Evolutionary conservation across 805 yeast genomes (phyloP), one percentile per base, ranked within the genome.

Genomic region (Teunomyces cretensis): DNA sequence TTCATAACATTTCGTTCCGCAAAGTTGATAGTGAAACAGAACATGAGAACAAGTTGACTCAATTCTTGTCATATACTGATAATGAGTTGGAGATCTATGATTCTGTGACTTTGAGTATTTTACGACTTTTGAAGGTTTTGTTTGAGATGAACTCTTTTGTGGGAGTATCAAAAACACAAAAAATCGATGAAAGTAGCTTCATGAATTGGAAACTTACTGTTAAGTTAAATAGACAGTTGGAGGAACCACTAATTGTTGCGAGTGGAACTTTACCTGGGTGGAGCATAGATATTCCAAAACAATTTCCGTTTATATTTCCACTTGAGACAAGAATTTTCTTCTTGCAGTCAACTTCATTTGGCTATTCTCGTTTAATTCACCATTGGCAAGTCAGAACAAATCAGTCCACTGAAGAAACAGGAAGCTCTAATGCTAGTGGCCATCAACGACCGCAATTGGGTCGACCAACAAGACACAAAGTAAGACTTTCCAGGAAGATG

Each of bases 321-420:
- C 67, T 92, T 36, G 94, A 84, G 41, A 80, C 94, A 0, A 75
- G 97, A 47, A 72, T 86, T 35, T 78, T 82, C 51, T 89, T 88
- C 56, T 64, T 92, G 44, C 92, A 87, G 53, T 82, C 91, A 6
- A 88, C 97, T 0, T 90, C 97, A 0, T 91, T 87, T 68, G 98
- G 98, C 0, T 85, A 88, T 59, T 86, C 95, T 1, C 74, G 97
- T 45, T 68, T 88, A 39, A 84, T 92, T 45, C 85, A 84, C 48
- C 74, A 81, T 37, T 89, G 96, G 96, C 86, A 81, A 54, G 57
- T 67, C 4, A 71, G 78, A 47, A 61, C 65, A 3, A 59, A 54
- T 33, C 70, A 75, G 8, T 74, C 68, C 15, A 60, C 63, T 42
- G 75, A 68, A 28, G 69, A 73, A 17, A 54, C 46, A 33, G 50